Conservation (phyloP, 129 eudicot species). For the Dittrichia graveolens region DNA sequence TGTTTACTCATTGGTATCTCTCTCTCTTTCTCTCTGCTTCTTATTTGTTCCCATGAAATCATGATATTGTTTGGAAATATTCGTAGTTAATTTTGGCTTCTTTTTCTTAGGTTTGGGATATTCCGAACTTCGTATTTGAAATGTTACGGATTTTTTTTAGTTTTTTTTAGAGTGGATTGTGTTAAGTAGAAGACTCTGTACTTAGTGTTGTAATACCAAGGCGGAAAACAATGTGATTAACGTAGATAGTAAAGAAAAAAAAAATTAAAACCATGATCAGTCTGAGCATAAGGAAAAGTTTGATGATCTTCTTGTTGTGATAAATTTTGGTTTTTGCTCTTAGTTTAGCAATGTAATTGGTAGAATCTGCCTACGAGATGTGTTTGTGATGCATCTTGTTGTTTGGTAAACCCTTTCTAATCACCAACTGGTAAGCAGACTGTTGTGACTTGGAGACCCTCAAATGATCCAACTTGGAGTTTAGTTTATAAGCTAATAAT, state of each 20-base stretch:
- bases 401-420: background rate
- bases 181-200: background rate
- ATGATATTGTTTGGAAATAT: background rate
- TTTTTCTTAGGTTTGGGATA: background rate
- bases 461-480: background rate
- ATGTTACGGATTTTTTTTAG: background rate
- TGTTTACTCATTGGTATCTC: constrained; percentile 72
- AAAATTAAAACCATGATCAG: background rate
- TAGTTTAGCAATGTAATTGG: constrained; percentile 2
- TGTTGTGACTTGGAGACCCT: constrained; percentile 9
- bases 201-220: background rate
- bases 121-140: background rate
- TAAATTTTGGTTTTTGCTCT: background rate
- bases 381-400: constrained; percentile 5
- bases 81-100: constrained; percentile 13
- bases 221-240: background rate
- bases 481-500: constrained; percentile 3
- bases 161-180: background rate
- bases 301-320: background rate
- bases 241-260: background rate
- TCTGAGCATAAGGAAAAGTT: constrained; percentile 8
- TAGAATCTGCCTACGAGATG: constrained; percentile 14
- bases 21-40: background rate
- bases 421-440: background rate
- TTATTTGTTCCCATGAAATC: background rate